A percentile compares a stretch with the other conserved stretches of the same genome.
Evolutionary conservation across 2,329 filamentous ascomycete species (phyloP).

Genomic region (Byssoonygena ceratinophila): DNA sequence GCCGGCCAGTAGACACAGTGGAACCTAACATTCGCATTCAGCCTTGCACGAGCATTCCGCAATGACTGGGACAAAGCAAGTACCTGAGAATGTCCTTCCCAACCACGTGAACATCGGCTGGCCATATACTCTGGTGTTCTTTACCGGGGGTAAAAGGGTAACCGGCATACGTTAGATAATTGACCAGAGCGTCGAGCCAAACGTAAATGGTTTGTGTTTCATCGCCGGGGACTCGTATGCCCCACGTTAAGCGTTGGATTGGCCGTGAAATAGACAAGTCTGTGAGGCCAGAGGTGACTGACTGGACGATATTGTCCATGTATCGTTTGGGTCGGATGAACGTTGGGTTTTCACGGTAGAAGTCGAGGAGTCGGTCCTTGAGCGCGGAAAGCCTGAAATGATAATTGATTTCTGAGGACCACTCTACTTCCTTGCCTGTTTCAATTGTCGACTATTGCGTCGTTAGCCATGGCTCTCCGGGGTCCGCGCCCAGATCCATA

Average conservation of each 20-base stretch:
- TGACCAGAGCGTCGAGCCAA: slow-evolving; percentile 92
- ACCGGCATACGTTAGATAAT: slow-evolving; percentile 80
- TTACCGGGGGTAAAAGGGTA: slow-evolving; percentile 63
- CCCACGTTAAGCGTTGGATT: slow-evolving; percentile 67
- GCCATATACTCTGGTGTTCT: slow-evolving; percentile 62
- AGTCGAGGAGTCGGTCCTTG: slow-evolving; percentile 62
- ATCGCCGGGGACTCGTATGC: slow-evolving; percentile 78
- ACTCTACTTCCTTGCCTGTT: slow-evolving; percentile 87
- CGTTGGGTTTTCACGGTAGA: slow-evolving; percentile 65
- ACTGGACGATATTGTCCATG: slow-evolving; percentile 67
- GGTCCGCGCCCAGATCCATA: slow-evolving; percentile 22
- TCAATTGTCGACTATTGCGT: slow-evolving; percentile 54
- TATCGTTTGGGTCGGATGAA: slow-evolving; percentile 65
- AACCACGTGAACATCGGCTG: slow-evolving; percentile 81
- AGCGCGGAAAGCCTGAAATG: slow-evolving; percentile 85
- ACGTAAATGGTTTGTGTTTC: slow-evolving; percentile 87
- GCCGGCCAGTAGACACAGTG: slow-evolving; percentile 98
- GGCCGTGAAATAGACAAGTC: slow-evolving; percentile 88
- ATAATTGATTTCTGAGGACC: slow-evolving; percentile 87
- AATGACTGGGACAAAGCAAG: slow-evolving; percentile 4
- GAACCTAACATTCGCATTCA: slow-evolving; percentile 43
- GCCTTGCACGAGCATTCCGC: background rate
- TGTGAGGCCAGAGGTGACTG: slow-evolving; percentile 65
- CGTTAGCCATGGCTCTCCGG: background rate
- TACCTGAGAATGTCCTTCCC: slow-evolving; percentile 87